Percentiles rank a stretch among this genome's conserved stretches.
Conservation (phyloP, 371 early-diverging fungal genomes). For the Rozella allomycis region DNA sequence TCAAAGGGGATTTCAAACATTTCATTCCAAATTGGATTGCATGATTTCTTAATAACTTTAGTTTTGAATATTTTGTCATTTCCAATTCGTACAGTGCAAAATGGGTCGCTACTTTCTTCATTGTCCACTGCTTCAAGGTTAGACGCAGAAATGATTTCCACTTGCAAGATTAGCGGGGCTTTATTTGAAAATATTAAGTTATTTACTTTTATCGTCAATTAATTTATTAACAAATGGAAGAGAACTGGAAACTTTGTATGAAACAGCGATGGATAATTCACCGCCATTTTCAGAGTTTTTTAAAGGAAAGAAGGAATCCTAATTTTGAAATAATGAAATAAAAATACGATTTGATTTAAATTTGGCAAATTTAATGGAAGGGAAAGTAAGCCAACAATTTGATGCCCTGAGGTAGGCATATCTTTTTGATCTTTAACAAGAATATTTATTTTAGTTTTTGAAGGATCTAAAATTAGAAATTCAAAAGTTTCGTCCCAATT, state of each 20-base stretch:
- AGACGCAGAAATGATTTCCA: neutral
- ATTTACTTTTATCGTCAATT: neutral
- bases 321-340: too few species aligned
- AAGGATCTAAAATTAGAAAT: too few species aligned
- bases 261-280: too few species aligned
- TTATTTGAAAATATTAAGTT: neutral
- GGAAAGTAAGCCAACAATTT: too few species aligned
- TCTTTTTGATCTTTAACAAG: too few species aligned
- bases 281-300: too few species aligned
- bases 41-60: neutral
- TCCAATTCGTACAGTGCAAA: neutral
- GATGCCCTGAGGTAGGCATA: too few species aligned
- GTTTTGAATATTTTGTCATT: neutral
- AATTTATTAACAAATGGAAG: neutral
- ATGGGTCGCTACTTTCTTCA: neutral
- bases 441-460: too few species aligned
- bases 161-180: neutral
- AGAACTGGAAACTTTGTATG: neutral
- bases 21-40: neutral
- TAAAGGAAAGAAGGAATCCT: too few species aligned
- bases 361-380: too few species aligned
- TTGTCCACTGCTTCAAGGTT: conserved; percentile 1
- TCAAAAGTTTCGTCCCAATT: too few species aligned
- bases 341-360: too few species aligned
- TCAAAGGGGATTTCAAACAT: neutral